Conservation (phyloP, 2,329 filamentous ascomycete species). For the Diplodia corticola region DNA sequence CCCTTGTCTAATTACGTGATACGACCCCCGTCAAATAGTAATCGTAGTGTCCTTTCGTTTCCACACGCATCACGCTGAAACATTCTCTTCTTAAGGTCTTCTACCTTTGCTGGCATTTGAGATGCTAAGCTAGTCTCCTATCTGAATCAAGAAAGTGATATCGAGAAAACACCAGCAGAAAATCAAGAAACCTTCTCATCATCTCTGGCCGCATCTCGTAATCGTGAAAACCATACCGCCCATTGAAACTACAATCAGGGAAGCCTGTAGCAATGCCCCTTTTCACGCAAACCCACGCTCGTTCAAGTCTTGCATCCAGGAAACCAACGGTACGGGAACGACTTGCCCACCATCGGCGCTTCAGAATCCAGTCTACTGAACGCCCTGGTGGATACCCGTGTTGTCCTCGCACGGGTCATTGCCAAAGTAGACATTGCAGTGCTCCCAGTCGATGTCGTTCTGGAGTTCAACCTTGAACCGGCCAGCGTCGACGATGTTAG, state of each 20-base stretch:
- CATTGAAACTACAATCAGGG: not conserved
- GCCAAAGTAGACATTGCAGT: slow-evolving; percentile 46
- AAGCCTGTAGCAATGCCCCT: not conserved
- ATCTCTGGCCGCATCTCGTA: too few relatives aligned
- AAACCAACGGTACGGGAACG: not conserved
- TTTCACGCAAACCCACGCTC: not conserved
- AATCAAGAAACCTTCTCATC: not conserved
- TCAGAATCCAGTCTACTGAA: not conserved
- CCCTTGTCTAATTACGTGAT: slow-evolving; percentile 36
- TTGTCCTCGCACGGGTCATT: slow-evolving; percentile 45
- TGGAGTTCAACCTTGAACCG: slow-evolving; percentile 45
- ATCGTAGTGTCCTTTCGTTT: not conserved
- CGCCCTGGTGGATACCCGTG: slow-evolving; percentile 13
- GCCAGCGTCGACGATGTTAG: slow-evolving; percentile 48
- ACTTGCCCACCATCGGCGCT: too few relatives aligned
- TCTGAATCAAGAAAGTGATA: not conserved
- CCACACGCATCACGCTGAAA: not conserved
- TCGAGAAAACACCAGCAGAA: not conserved
- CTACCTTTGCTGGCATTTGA: not conserved
- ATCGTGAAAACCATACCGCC: not conserved
- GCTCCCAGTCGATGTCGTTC: slow-evolving; percentile 48
- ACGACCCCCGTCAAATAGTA: not conserved
- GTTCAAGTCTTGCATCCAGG: not conserved
- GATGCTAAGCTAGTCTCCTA: not conserved
- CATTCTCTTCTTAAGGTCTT: not conserved